Percentiles rank a stretch among this genome's conserved stretches.
These are phyloP conservation scores for Neonectria sp. DNA, from an alignment of 2,329 filamentous ascomycete species.

Conservation along the genomic window DNA sequence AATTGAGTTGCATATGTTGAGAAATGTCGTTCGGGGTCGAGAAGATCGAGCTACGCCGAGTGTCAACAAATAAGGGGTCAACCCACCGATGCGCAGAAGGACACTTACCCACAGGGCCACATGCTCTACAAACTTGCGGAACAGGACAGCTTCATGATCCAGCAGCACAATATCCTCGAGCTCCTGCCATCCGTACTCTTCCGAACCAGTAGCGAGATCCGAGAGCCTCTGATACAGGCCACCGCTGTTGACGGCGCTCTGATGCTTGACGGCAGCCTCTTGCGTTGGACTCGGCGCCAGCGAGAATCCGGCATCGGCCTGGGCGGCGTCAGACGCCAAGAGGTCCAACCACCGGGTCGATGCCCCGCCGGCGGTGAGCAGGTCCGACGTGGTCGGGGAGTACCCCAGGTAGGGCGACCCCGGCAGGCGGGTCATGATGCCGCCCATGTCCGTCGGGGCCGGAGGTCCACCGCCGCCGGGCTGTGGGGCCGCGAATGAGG, in stretches of 20 bases:
- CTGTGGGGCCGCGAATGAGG: constrained; percentile 18
- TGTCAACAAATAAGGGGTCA: not conserved
- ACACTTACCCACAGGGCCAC: constrained; percentile 12
- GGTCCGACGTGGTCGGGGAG: constrained; percentile 17
- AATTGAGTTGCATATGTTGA: constrained; percentile 28
- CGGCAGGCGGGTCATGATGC: constrained; percentile 18
- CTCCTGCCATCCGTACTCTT: constrained; percentile 25
- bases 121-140: constrained; percentile 30
- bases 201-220: constrained; percentile 6
- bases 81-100: not conserved
- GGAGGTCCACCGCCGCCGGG: constrained; percentile 16
- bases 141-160: constrained; percentile 24
- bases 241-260: constrained; percentile 16
- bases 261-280: constrained; percentile 17
- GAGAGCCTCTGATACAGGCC: constrained; percentile 25
- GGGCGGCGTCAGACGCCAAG: constrained; percentile 28
- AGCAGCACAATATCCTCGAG: constrained; percentile 21
- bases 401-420: constrained; percentile 24
- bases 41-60: constrained; percentile 14
- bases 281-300: constrained; percentile 29
- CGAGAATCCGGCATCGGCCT: constrained; percentile 29
- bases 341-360: constrained; percentile 30
- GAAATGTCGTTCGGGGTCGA: constrained; percentile 23
- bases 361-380: constrained; percentile 25
- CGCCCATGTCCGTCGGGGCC: constrained; percentile 13